Conservation (phyloP, 306 rosid species). For the Dalbergia oliveri region DNA sequence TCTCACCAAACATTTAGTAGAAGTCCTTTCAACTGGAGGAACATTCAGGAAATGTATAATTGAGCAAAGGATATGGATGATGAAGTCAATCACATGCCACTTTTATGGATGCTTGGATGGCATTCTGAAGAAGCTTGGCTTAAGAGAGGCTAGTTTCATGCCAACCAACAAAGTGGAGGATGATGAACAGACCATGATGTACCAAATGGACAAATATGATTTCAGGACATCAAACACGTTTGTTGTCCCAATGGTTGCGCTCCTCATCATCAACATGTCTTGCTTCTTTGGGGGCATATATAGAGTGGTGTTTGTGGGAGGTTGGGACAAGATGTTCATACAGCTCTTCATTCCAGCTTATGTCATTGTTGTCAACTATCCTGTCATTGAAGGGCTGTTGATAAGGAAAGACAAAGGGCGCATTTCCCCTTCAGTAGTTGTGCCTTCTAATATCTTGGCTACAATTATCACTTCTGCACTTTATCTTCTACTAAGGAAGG, state of each 20-base stretch:
- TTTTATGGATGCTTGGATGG: slow-evolving; percentile 62
- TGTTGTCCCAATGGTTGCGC: slow-evolving; percentile 59
- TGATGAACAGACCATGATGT: slow-evolving; percentile 50
- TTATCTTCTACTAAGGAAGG: slow-evolving; percentile 33
- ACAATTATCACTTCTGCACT: slow-evolving; percentile 22
- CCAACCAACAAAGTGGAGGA: slow-evolving; percentile 70
- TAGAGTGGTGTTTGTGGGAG: slow-evolving; percentile 47
- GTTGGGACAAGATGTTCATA: slow-evolving; percentile 48
- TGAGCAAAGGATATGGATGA: slow-evolving; percentile 79
- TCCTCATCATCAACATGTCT: slow-evolving; percentile 53
- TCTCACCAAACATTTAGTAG: slow-evolving; percentile 45
- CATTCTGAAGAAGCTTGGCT: slow-evolving; percentile 57
- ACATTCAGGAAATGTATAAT: slow-evolving; percentile 53
- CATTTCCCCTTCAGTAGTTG: slow-evolving; percentile 41
- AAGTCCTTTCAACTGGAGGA: slow-evolving; percentile 61
- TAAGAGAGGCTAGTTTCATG: slow-evolving; percentile 59
- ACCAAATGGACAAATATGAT: slow-evolving; percentile 63
- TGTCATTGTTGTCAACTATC: slow-evolving; percentile 38
- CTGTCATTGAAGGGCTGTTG: slow-evolving; percentile 39
- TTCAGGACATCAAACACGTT: slow-evolving; percentile 63
- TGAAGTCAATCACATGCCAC: slow-evolving; percentile 55
- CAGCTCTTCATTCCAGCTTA: slow-evolving; percentile 46
- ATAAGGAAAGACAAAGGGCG: slow-evolving; percentile 51
- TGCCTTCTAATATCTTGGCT: slow-evolving; percentile 40
- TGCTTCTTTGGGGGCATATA: slow-evolving; percentile 53